Conservation (phyloP, 2,329 filamentous ascomycete species). For the Nothophoma quercina region DNA sequence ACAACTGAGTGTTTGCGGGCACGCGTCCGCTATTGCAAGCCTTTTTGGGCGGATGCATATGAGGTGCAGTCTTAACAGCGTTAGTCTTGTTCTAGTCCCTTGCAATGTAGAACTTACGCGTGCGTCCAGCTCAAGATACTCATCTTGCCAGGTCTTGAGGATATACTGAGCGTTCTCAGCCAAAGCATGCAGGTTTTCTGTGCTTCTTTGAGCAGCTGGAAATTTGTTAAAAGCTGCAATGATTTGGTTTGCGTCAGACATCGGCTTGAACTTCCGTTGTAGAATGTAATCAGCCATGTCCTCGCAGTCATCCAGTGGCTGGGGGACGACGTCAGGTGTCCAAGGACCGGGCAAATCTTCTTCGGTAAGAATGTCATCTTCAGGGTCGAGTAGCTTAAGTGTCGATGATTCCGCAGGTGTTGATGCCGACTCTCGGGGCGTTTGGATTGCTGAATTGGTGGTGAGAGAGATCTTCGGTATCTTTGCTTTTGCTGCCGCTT, state of each 20-base stretch:
- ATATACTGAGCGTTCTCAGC: constrained; percentile 62
- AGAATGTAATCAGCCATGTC: constrained; percentile 53
- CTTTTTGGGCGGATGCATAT: constrained; percentile 60
- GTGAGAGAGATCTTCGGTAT: constrained; percentile 34
- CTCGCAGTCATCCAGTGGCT: constrained; percentile 45
- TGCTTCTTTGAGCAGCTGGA: constrained; percentile 53
- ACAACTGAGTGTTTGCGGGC: constrained; percentile 57
- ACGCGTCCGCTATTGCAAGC: constrained; percentile 57
- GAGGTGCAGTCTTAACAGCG: constrained; percentile 54
- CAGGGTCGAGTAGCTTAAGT: constrained; percentile 36
- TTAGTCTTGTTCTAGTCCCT: constrained; percentile 2
- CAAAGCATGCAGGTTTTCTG: constrained; percentile 63
- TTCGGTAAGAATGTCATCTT: constrained; percentile 46
- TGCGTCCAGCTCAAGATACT: constrained; percentile 64
- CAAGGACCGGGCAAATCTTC: constrained; percentile 49
- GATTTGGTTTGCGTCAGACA: constrained; percentile 54
- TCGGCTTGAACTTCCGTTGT: constrained; percentile 50
- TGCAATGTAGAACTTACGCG: constrained; percentile 30
- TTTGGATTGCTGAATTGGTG: constrained; percentile 33
- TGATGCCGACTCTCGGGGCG: constrained; percentile 34
- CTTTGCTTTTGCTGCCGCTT: constrained; percentile 15
- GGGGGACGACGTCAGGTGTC: constrained; percentile 36
- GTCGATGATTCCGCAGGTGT: constrained; percentile 33
- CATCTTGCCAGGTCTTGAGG: constrained; percentile 65
- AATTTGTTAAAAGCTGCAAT: constrained; percentile 54